phyloP scores from a whole-genome alignment of 2,329 filamentous ascomycete genomes.

The Alternaria postmessia region DNA sequence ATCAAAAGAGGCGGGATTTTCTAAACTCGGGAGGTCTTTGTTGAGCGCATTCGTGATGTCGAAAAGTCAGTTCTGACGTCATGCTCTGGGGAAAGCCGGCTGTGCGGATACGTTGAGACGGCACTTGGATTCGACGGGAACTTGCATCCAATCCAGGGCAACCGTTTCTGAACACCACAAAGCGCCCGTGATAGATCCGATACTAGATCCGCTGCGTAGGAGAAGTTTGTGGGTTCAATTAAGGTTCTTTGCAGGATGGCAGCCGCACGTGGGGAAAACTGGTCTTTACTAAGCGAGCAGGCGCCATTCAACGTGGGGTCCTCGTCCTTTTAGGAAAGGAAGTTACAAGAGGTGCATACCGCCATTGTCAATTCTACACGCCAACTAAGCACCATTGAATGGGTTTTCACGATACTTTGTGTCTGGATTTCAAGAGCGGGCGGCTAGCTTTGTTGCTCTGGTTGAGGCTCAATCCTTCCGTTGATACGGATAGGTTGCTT shows the following conservation, averaged over 20 bases:
- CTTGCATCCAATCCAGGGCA: slow-evolving; percentile 5
- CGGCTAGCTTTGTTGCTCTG: neutral
- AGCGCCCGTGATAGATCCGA: neutral
- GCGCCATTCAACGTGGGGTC: slow-evolving; percentile 11
- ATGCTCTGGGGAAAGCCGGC: slow-evolving; percentile 8
- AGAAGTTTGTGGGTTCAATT: slow-evolving; percentile 17
- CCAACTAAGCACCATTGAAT: slow-evolving; percentile 2
- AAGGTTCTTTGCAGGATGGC: slow-evolving; percentile 16
- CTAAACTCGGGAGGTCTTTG: neutral
- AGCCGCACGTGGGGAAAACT: slow-evolving; percentile 13
- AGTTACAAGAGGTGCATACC: neutral
- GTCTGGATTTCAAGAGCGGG: neutral
- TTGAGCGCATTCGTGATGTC: slow-evolving; percentile 1
- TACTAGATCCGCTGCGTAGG: neutral
- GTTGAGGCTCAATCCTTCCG: neutral
- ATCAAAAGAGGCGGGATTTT: neutral
- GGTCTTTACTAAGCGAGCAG: slow-evolving; percentile 9
- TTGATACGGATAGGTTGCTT: neutral
- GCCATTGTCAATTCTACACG: neutral
- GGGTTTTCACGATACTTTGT: neutral
- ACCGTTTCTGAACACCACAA: neutral
- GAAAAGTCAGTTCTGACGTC: slow-evolving; percentile 10
- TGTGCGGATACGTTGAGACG: slow-evolving; percentile 4
- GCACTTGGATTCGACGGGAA: slow-evolving; percentile 7
- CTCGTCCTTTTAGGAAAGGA: neutral